These are phyloP conservation scores for Eleusine indica DNA, from an alignment of 176 grass and related monocot species.

Conservation along the genomic window DNA sequence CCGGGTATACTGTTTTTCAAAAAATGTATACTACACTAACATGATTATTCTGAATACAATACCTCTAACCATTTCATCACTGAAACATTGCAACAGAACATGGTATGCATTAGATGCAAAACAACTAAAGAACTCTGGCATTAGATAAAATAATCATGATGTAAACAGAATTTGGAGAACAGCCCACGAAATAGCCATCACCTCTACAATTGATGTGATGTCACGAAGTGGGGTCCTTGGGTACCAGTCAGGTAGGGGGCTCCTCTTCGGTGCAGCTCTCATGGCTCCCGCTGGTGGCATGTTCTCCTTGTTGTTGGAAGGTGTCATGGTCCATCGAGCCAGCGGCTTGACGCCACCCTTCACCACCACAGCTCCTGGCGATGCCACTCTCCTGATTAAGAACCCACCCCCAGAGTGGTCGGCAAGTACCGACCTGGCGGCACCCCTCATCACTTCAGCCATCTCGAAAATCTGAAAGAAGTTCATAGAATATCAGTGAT, in stretches of 20 bases:
- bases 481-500: neutral
- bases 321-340: conserved; percentile 4
- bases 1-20: neutral
- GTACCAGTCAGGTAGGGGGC: conserved; percentile 71
- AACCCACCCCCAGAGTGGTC: conserved; percentile 50
- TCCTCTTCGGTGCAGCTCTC: conserved; percentile 43
- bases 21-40: too few relatives aligned
- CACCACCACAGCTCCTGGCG: conserved; percentile 35
- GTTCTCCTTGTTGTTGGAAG: conserved; percentile 53
- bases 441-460: conserved; percentile 54
- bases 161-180: conserved; percentile 1
- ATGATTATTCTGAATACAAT: neutral
- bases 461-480: conserved; percentile 46
- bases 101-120: neutral
- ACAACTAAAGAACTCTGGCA: neutral
- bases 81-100: neutral
- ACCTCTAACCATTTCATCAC: neutral
- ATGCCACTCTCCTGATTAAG: conserved; percentile 54
- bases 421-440: conserved; percentile 27
- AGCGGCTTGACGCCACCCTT: conserved; percentile 34
- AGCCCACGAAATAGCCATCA: conserved; percentile 30
- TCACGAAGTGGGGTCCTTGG: conserved; percentile 68
- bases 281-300: conserved; percentile 33
- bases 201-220: conserved; percentile 59
- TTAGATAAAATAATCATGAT: neutral